Percentiles rank a stretch among this genome's conserved stretches.
Conservation (phyloP, 345 rosid genomes). For the Capsella bursapastoris region DNA sequence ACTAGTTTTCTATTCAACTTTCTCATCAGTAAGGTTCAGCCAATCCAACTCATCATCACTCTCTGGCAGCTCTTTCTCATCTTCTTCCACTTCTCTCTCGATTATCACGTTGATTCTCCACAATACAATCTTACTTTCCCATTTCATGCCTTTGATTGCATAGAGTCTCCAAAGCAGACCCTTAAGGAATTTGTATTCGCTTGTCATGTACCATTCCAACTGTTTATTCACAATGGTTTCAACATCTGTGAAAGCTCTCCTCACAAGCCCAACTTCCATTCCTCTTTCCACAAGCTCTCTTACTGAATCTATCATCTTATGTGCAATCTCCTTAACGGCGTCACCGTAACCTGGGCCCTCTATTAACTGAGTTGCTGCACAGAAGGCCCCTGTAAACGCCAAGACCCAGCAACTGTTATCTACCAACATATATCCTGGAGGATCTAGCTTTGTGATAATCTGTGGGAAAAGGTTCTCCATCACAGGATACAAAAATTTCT, state of each 20-base stretch:
- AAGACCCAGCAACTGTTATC: not conserved
- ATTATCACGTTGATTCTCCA: not conserved
- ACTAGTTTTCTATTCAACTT: not conserved
- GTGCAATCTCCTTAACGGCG: not conserved
- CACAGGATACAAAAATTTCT: not conserved
- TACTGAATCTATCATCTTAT: constrained; percentile 9
- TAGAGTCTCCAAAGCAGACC: not conserved
- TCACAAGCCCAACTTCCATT: constrained; percentile 28
- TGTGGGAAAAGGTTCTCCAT: not conserved
- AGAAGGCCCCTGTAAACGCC: constrained; percentile 12
- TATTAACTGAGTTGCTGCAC: not conserved
- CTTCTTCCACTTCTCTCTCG: not conserved
- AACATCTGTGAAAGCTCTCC: constrained; percentile 9
- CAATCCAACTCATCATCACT: not conserved
- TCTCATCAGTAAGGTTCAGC: not conserved
- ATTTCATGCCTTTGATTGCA: not conserved
- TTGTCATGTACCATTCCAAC: not conserved
- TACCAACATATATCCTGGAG: not conserved
- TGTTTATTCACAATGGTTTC: constrained; percentile 7
- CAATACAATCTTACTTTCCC: constrained; percentile 2
- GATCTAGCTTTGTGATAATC: constrained; percentile 1
- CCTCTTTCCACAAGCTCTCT: constrained; percentile 8
- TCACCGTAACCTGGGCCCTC: not conserved
- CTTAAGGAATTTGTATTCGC: not conserved
- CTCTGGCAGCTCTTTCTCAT: not conserved